Evolutionary conservation across 306 rosid species (phyloP), one percentile per base, ranked within the genome.

Genomic region (Rosa multiflora): DNA sequence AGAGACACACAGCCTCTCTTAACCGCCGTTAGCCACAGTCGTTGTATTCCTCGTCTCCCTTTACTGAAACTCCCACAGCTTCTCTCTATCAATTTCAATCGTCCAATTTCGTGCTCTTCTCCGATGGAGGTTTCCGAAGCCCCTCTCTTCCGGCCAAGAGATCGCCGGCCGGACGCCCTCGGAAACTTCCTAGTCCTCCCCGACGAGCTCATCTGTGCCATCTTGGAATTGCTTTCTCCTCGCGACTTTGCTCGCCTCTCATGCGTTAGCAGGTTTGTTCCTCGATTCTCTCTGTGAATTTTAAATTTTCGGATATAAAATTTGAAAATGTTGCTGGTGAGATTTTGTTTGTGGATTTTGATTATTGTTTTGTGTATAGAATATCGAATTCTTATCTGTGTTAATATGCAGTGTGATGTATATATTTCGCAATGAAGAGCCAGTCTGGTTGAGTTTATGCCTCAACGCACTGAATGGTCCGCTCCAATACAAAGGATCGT

Each of bases 391-490:
- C 10, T 20, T 2, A 18, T 55, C 1, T 7, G 61, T 55, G 4
- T 20, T 55, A 20, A 8, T 74, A 9, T 80, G 84, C 90, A 95
- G 99, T 76, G 97, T 95, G 75, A 88, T 91, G 98, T 91, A 95
- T 83, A 85, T 93, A 80, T 67, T 95, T 5, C 90, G 97, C 86
- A 91, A 95, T 40, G 99, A 95, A 81, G 99, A 95, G 79, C 94
- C 96, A 0, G 85, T 95, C 18, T 95, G 99, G 99, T 84, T 93
- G 98, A 90, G 39, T 86, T 80, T 88, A 55, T 93, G 96, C 89
- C 88, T 95, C 61, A 83, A 77, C 71, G 80, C 81, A 68, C 35
- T 32, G 35, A 32, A 32, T 2, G 35, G 35, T 32, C 35, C 35
- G 35, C 35, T 32, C 2, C 2, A 32, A 2, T 32, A 32, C 35